Evolutionary conservation across 2,329 filamentous ascomycete species (phyloP).

Genomic region (Cryphonectria nitschkei): DNA sequence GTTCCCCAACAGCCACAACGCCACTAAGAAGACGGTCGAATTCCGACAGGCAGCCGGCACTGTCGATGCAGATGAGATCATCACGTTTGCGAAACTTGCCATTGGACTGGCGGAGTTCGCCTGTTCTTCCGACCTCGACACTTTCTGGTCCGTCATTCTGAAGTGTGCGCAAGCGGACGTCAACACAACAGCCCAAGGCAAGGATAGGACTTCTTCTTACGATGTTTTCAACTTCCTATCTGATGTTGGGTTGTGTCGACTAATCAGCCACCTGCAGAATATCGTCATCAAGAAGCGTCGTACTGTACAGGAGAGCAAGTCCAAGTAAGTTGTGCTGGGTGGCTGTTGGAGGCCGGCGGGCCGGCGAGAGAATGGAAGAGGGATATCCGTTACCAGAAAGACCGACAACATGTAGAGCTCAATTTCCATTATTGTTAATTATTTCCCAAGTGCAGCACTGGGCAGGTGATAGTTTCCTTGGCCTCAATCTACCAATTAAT

Average conservation of each 20-base stretch:
- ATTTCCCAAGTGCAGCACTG: neutral
- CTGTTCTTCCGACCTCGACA: neutral
- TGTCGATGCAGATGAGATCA: neutral
- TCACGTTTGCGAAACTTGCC: neutral
- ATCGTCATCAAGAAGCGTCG: neutral
- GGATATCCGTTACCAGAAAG: neutral
- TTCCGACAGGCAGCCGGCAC: conserved; percentile 10
- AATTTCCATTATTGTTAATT: neutral
- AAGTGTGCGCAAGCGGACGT: conserved; percentile 6
- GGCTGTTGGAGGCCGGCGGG: neutral
- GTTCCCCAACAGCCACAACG: neutral
- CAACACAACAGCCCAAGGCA: neutral
- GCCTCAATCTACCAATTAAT: neutral
- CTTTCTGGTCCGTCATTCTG: neutral
- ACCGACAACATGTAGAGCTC: neutral
- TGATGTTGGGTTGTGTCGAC: neutral
- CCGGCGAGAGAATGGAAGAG: neutral
- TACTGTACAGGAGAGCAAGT: neutral
- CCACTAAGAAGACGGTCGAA: neutral
- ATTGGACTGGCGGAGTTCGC: conserved; percentile 8
- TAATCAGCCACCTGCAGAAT: neutral
- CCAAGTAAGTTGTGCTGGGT: neutral
- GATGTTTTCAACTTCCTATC: conserved; percentile 9
- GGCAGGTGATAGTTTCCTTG: neutral
- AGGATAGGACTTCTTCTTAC: neutral